These are phyloP conservation scores for Aphanomyces astaci DNA, from an alignment of 352 stramenopile species.

Conservation along the genomic window DNA sequence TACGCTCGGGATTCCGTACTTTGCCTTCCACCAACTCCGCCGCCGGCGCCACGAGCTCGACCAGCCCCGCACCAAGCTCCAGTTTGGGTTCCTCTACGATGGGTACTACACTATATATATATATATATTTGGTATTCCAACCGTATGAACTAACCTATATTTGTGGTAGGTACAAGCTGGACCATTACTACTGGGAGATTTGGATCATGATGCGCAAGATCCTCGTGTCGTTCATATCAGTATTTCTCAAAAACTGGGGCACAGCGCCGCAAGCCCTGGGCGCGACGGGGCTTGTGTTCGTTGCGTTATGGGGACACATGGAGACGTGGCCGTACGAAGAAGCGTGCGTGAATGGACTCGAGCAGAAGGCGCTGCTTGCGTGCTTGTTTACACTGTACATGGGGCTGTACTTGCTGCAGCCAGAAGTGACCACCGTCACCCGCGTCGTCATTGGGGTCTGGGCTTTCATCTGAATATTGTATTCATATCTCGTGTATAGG, in stretches of 20 bases:
- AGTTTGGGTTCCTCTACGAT: conserved; percentile 15
- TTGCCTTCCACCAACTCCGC: not conserved
- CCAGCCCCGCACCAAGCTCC: not conserved
- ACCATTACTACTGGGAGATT: conserved; percentile 17
- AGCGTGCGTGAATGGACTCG: not conserved
- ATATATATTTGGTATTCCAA: too few relatives aligned
- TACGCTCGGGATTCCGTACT: conserved; percentile 2
- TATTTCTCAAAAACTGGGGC: conserved; percentile 13
- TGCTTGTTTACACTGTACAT: conserved; percentile 12
- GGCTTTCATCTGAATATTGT: not conserved
- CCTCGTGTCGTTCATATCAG: conserved; percentile 8
- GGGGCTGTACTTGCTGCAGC: conserved; percentile 1
- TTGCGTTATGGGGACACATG: not conserved
- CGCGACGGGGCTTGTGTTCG: not conserved
- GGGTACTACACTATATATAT: too few relatives aligned
- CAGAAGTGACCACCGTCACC: not conserved
- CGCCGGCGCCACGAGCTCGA: not conserved
- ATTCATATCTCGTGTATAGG: not conserved
- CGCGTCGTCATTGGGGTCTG: conserved; percentile 2
- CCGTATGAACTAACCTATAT: not conserved
- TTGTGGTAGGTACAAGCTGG: not conserved
- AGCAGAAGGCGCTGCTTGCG: conserved; percentile 6
- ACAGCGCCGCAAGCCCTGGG: conserved; percentile 2
- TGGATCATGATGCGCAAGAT: conserved; percentile 21
- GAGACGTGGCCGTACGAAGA: not conserved